phyloP scores from a whole-genome alignment of 169 alveolate species.

The Plasmodium chabaudi region DNA sequence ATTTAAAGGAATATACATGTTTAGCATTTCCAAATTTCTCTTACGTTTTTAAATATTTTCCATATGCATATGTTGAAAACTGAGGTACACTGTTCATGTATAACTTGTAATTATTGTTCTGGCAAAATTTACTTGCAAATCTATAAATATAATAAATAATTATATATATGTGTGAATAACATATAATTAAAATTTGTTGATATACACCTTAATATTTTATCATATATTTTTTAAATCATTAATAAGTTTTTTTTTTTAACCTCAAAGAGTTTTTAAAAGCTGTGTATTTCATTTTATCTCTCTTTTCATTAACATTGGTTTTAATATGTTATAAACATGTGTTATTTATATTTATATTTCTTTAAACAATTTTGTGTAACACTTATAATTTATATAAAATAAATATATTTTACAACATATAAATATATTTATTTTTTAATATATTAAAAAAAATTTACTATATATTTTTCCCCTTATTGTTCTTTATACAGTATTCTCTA shows the following conservation, averaged over 20 bases:
- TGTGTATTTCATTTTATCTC: constrained; percentile 58
- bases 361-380: not conserved
- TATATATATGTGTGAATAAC: not conserved
- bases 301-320: constrained; percentile 6
- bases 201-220: too few species aligned
- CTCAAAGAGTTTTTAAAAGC: constrained; percentile 72
- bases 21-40: not conserved
- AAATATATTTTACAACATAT: not conserved
- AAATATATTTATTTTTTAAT: not conserved
- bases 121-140: constrained; percentile 54
- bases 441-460: not conserved
- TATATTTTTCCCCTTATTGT: not conserved
- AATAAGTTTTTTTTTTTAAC: constrained; percentile 4
- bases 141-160: constrained; percentile 9
- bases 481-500: too few species aligned
- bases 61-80: constrained; percentile 68
- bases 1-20: not conserved
- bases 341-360: not conserved
- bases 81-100: constrained; percentile 76
- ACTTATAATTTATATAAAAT: too few species aligned
- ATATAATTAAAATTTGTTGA: not conserved
- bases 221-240: not conserved
- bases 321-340: not conserved
- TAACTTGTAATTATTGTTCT: constrained; percentile 45
- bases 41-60: constrained; percentile 73